These are phyloP conservation scores for Fusarium coffeatum DNA, from an alignment of 2,329 filamentous ascomycete genomes.

Conservation along the genomic window DNA sequence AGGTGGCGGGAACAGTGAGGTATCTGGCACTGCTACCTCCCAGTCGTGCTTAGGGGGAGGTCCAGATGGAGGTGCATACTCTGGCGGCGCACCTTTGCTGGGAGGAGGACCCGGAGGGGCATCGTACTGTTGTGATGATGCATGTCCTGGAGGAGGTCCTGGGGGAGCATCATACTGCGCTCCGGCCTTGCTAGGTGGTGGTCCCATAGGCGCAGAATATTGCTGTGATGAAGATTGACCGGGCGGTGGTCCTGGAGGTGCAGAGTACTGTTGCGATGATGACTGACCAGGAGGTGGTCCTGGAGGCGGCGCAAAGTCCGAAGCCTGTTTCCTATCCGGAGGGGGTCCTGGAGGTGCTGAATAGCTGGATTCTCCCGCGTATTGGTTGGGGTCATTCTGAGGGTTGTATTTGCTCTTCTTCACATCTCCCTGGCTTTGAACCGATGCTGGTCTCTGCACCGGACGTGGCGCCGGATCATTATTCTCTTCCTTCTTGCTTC, in stretches of 20 bases:
- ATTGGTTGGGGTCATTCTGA: conserved; percentile 40
- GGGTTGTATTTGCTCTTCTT: conserved; percentile 46
- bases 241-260: conserved; percentile 51
- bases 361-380: conserved; percentile 35
- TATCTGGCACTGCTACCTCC: conserved; percentile 77
- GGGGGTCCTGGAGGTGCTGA: conserved; percentile 39
- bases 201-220: conserved; percentile 25
- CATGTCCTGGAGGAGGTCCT: conserved; percentile 39
- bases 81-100: conserved; percentile 19
- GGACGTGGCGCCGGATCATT: conserved; percentile 57
- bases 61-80: conserved; percentile 50
- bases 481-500: conserved; percentile 55
- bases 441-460: conserved; percentile 45
- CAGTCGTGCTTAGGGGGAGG: conserved; percentile 71
- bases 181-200: conserved; percentile 12
- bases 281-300: conserved; percentile 42
- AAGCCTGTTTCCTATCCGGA: conserved; percentile 23
- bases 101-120: conserved; percentile 51
- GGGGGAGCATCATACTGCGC: conserved; percentile 38
- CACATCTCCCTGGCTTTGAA: conserved; percentile 46
- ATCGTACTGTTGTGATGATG: conserved; percentile 10
- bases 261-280: conserved; percentile 38
- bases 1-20: conserved; percentile 76
- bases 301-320: conserved; percentile 48
- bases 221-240: conserved; percentile 23